A percentile compares a stretch with the other conserved stretches of the same genome.
Evolutionary conservation across 805 yeast species (phyloP).

Genomic region (Barnettozyma salicaria): DNA sequence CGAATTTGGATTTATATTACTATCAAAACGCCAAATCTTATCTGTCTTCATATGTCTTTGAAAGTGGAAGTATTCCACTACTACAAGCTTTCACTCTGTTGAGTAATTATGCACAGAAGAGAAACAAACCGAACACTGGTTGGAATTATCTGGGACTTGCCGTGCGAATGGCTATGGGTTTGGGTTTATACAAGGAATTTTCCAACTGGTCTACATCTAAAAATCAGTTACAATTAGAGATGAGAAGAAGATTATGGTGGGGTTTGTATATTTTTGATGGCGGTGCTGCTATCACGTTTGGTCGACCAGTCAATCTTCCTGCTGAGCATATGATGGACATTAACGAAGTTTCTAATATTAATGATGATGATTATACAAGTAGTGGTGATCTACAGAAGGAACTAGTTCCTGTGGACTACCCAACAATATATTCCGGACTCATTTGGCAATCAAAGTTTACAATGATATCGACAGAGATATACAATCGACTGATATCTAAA

Average conservation of each 20-base stretch:
- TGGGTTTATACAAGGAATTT: slow-evolving; percentile 56
- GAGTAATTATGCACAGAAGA: slow-evolving; percentile 56
- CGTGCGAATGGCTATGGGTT: slow-evolving; percentile 57
- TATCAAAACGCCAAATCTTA: slow-evolving; percentile 46
- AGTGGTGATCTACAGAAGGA: slow-evolving; percentile 15
- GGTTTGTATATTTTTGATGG: slow-evolving; percentile 58
- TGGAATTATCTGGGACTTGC: slow-evolving; percentile 65
- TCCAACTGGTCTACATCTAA: slow-evolving; percentile 34
- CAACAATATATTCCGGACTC: slow-evolving; percentile 54
- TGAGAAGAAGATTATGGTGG: slow-evolving; percentile 64
- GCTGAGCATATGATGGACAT: slow-evolving; percentile 41
- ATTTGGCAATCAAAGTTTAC: slow-evolving; percentile 50
- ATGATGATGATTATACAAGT: slow-evolving; percentile 33
- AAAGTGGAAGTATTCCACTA: slow-evolving; percentile 51
- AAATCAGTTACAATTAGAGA: slow-evolving; percentile 42
- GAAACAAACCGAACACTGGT: slow-evolving; percentile 61
- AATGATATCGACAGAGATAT: slow-evolving; percentile 41
- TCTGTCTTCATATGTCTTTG: slow-evolving; percentile 44
- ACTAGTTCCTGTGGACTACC: slow-evolving; percentile 28
- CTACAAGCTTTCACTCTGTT: slow-evolving; percentile 47
- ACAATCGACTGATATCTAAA: slow-evolving; percentile 40
- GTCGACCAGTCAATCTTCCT: slow-evolving; percentile 56
- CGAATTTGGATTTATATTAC: slow-evolving; percentile 47
- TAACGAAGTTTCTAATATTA: slow-evolving; percentile 43
- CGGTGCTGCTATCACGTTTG: slow-evolving; percentile 58